phyloP scores from a whole-genome alignment of 2,329 filamentous ascomycete species.

The Penicillium brasilianum region DNA sequence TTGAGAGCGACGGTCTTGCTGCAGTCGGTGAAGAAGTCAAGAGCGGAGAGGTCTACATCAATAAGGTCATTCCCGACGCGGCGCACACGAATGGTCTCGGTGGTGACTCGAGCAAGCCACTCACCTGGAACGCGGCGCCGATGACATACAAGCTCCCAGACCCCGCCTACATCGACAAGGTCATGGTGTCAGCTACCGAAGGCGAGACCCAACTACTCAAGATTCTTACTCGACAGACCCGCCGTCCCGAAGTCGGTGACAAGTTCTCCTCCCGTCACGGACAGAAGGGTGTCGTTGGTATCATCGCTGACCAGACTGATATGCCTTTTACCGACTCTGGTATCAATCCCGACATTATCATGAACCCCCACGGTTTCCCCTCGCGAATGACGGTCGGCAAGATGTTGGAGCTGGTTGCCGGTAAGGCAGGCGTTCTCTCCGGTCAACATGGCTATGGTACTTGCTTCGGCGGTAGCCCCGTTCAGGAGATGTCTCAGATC shows the following conservation, averaged over 20 bases:
- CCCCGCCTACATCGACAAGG: constrained; percentile 90
- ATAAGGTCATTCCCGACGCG: constrained; percentile 85
- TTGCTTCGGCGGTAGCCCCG: constrained; percentile 79
- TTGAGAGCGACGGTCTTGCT: constrained; percentile 87
- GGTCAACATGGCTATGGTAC: constrained; percentile 90
- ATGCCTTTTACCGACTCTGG: constrained; percentile 94
- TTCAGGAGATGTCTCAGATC: constrained; percentile 86
- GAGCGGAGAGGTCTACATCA: constrained; percentile 82
- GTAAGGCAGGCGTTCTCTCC: constrained; percentile 87
- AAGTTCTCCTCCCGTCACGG: constrained; percentile 99
- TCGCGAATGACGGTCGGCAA: constrained; percentile 99
- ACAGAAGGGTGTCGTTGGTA: constrained; percentile 96
- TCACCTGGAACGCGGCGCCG: constrained; percentile 46
- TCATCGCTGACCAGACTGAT: constrained; percentile 95
- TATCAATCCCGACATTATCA: constrained; percentile 97
- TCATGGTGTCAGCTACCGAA: constrained; percentile 90
- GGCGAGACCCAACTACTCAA: constrained; percentile 87
- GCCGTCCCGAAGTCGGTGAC: constrained; percentile 92
- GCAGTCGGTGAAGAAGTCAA: constrained; percentile 81
- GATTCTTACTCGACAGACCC: constrained; percentile 93
- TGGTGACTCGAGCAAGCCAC: constrained; percentile 61
- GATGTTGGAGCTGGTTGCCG: constrained; percentile 90
- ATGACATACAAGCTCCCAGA: constrained; percentile 81
- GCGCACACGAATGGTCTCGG: constrained; percentile 71
- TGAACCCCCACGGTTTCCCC: constrained; percentile 99